A percentile compares a stretch with the other conserved stretches of the same genome.
These are phyloP conservation scores for Martiniozyma asiatica DNA, from an alignment of 1,139 yeast species.

Conservation along the genomic window DNA sequence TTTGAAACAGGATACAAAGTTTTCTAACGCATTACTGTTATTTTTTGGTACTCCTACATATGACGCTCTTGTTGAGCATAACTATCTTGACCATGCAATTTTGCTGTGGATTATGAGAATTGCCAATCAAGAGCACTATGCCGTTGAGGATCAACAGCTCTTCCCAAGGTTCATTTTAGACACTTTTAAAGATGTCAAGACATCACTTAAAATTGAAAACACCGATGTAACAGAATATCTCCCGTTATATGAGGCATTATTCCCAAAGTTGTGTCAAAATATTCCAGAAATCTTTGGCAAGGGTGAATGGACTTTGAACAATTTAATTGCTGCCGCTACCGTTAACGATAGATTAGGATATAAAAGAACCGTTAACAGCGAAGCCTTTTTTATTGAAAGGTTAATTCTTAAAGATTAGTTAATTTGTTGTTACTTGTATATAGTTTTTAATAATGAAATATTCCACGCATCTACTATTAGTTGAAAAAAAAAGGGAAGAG, in stretches of 20 bases:
- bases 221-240: constrained; percentile 43
- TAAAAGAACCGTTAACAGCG: constrained; percentile 47
- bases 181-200: constrained; percentile 30
- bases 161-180: constrained; percentile 43
- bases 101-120: constrained; percentile 53
- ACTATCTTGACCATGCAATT: constrained; percentile 48
- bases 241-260: constrained; percentile 41
- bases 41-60: constrained; percentile 46
- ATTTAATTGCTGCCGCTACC: constrained; percentile 47
- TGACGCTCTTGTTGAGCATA: constrained; percentile 35
- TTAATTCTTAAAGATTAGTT: neutral
- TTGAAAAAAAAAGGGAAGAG: no score
- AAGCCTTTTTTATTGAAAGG: constrained; percentile 39
- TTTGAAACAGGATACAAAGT: constrained; percentile 41
- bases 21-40: constrained; percentile 43
- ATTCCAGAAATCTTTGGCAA: constrained; percentile 50
- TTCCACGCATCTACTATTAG: no score
- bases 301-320: constrained; percentile 56
- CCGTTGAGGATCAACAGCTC: constrained; percentile 6
- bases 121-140: constrained; percentile 33
- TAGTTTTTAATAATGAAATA: constrained; percentile 1
- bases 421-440: neutral
- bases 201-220: constrained; percentile 26
- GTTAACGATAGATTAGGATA: constrained; percentile 49
- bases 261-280: constrained; percentile 38